These are phyloP conservation scores for Aureobasidium melanogenum DNA, from an alignment of 2,329 filamentous ascomycete species.

Conservation along the genomic window DNA sequence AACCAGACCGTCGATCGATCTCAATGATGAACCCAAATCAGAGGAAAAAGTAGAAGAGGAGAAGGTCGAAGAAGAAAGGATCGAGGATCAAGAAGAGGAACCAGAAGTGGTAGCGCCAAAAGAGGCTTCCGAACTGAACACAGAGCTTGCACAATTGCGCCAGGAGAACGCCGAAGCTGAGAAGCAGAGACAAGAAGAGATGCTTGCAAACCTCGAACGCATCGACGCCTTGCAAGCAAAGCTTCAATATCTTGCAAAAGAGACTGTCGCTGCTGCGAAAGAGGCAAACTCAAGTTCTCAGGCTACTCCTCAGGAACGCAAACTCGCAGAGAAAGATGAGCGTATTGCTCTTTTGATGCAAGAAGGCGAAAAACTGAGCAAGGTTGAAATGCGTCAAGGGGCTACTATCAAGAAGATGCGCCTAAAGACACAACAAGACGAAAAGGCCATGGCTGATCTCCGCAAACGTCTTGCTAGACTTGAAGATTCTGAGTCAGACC, in stretches of 20 bases:
- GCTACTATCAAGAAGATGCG: slow-evolving; percentile 73
- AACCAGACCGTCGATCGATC: slow-evolving; percentile 18
- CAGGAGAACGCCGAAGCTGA: slow-evolving; percentile 43
- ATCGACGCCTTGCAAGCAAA: slow-evolving; percentile 91
- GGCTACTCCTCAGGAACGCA: slow-evolving; percentile 61
- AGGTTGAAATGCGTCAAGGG: slow-evolving; percentile 76
- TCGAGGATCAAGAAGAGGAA: neutral
- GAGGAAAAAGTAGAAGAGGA: neutral
- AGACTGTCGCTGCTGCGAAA: slow-evolving; percentile 67
- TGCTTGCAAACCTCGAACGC: slow-evolving; percentile 73
- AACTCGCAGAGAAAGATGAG: slow-evolving; percentile 80
- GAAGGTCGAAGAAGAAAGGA: no score
- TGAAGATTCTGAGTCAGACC: slow-evolving; percentile 55
- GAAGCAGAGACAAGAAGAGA: slow-evolving; percentile 66
- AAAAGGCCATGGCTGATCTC: slow-evolving; percentile 41
- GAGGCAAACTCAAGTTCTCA: slow-evolving; percentile 54
- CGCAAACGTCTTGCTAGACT: slow-evolving; percentile 56
- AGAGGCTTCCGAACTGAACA: slow-evolving; percentile 28
- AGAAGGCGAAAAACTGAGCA: slow-evolving; percentile 82
- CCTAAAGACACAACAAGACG: slow-evolving; percentile 41
- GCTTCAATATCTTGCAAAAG: slow-evolving; percentile 75
- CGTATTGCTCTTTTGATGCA: slow-evolving; percentile 84
- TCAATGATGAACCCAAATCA: neutral
- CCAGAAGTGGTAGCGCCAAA: neutral
- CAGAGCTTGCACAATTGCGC: slow-evolving; percentile 40